Evolutionary conservation across 176 grass and related monocot species (phyloP).

Genomic region (Puccinellia tenuiflora): DNA sequence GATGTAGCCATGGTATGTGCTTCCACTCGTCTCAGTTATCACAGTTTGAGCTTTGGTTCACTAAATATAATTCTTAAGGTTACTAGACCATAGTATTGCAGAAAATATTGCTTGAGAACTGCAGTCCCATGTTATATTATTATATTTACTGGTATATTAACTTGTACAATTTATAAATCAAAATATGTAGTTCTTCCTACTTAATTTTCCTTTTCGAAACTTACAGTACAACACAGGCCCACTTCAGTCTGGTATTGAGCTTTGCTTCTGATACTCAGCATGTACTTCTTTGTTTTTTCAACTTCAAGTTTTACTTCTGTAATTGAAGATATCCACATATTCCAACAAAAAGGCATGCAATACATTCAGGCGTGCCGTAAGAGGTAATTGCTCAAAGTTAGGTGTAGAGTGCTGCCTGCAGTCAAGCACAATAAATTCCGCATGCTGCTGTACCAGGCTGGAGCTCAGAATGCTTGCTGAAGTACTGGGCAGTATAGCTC

Average conservation of each 20-base stretch:
- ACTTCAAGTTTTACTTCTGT: not conserved
- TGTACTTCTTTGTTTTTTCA: not conserved
- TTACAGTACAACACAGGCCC: not conserved
- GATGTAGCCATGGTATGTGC: constrained; percentile 95
- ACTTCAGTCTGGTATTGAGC: not conserved
- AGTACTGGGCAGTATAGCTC: not conserved
- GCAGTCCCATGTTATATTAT: not conserved
- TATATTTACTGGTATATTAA: not conserved
- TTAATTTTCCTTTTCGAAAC: not conserved
- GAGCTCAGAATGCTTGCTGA: not conserved
- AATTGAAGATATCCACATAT: not conserved
- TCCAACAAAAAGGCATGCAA: not conserved
- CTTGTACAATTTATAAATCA: not conserved
- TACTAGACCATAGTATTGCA: not conserved
- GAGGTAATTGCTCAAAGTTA: not conserved
- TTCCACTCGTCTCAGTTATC: constrained; percentile 13
- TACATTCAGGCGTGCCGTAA: not conserved
- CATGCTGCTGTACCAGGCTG: not conserved
- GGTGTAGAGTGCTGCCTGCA: not conserved
- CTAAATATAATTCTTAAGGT: not conserved
- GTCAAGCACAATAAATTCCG: not conserved
- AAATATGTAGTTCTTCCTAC: not conserved
- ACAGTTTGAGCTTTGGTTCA: constrained; percentile 10
- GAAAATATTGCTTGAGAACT: constrained; percentile 3
- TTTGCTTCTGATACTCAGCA: not conserved